Percentiles rank a stretch among this genome's conserved stretches.
Conservation (phyloP, 371 early-diverging fungal genomes). For the Vairimorpha necatrix region DNA sequence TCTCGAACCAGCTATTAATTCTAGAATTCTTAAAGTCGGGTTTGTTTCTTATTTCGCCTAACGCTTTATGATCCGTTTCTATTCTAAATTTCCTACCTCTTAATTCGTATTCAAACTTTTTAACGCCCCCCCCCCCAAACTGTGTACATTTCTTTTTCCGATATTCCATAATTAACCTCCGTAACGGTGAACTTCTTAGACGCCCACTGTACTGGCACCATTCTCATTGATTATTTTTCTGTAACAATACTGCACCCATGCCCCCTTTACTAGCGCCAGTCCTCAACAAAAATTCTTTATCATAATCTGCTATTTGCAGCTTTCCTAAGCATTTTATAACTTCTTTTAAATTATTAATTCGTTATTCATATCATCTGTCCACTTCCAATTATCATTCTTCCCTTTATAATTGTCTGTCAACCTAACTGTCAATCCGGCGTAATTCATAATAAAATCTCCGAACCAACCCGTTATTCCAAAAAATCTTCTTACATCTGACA, state of each 20-base stretch:
- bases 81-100: constrained; percentile 43
- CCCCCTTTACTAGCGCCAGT: constrained; percentile 49
- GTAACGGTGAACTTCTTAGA: constrained; percentile 26
- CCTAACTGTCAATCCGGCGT: not conserved
- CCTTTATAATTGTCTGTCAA: constrained; percentile 14
- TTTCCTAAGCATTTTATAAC: not conserved
- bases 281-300: constrained; percentile 30
- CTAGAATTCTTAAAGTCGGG: constrained; percentile 7
- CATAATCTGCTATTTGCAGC: constrained; percentile 22
- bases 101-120: constrained; percentile 45
- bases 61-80: constrained; percentile 53
- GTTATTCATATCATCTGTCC: constrained; percentile 16
- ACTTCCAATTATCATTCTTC: not conserved
- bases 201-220: constrained; percentile 19
- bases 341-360: not conserved
- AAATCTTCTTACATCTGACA: constrained; percentile 4
- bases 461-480: not conserved
- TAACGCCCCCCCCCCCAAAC: constrained; percentile 17
- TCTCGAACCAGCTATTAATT: constrained; percentile 43
- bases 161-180: constrained; percentile 33
- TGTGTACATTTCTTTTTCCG: constrained; percentile 50
- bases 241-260: constrained; percentile 43
- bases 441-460: constrained; percentile 9
- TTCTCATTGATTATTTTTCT: constrained; percentile 21
- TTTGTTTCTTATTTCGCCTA: constrained; percentile 37